Evolutionary conservation across 2,329 filamentous ascomycete species (phyloP), one percentile per base, ranked within the genome.

Genomic region (Aureobasidium uvarum): DNA sequence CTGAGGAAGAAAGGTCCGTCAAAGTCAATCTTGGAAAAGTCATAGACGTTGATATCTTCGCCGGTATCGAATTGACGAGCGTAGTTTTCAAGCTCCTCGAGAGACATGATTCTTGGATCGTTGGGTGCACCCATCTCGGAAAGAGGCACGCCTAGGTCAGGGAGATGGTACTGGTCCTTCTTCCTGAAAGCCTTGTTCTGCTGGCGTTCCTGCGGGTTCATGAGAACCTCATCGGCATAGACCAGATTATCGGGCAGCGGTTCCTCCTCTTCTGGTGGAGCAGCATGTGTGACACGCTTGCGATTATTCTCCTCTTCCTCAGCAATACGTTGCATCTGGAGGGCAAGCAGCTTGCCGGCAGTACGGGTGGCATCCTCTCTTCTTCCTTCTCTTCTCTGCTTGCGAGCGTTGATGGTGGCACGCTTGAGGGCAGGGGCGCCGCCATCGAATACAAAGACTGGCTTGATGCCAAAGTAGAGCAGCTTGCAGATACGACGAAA

Each of bases 21-120:
- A 72, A 98, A 99, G 74, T 99, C 95, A 71, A 99, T 99, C 78
- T 98, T 98, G 74, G 91, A 96, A 74, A 99, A 99, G 77, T 98
- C 94, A 77, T 98, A 98, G 5, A 83, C 79, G 66, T 82, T 82
- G 74, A 98, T 89, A 74, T 98, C 94, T 77, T 98, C 92, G 64
- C 95, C 95, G 67, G 86, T 87, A 72, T 97, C 86, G 72, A 98
- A 98, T 69, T 98, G 93, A 60, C 89, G 84, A 3, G 96, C 94
- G 74, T 99, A 99, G 70, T 94, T 89, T 77, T 98, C 92, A 66
- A 99, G 79, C 74, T 99, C 94, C 73, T 96, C 92, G 28, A 96
- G 85, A 62, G 90, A 96, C 95, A 99, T 98, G 71, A 99, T 94
- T 18, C 96, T 85, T 3, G 94, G 94, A 76, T 99, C 95, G 68